These are phyloP conservation scores for Sindora glabra DNA, from an alignment of 306 rosid genomes.

Conservation along the genomic window DNA sequence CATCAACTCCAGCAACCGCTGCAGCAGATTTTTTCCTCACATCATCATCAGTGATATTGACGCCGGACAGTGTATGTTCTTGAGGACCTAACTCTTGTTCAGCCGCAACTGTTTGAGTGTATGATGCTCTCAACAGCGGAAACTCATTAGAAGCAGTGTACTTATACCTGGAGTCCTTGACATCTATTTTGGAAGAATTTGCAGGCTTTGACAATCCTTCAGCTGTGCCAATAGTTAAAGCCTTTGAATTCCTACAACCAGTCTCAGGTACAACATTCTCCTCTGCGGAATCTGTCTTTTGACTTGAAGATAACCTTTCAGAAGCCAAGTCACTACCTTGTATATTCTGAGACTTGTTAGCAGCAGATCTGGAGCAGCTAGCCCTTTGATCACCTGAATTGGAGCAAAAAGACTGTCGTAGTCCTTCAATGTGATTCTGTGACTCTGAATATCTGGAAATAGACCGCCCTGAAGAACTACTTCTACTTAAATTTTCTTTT, in stretches of 20 bases:
- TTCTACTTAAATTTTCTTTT: constrained; percentile 11
- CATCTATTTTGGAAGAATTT: constrained; percentile 24
- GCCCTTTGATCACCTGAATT: constrained; percentile 3
- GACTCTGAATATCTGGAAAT: constrained; percentile 10
- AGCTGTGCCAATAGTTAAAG: constrained; percentile 13
- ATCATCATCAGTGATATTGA: constrained; percentile 5
- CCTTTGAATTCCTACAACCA: constrained; percentile 28
- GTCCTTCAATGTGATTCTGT: background rate
- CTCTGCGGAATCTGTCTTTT: constrained; percentile 17
- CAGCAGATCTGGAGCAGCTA: background rate
- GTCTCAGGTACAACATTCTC: constrained; percentile 16
- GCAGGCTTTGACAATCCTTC: constrained; percentile 19
- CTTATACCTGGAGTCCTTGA: background rate
- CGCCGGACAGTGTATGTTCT: constrained; percentile 18
- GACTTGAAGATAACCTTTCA: constrained; percentile 22
- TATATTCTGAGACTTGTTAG: constrained; percentile 18
- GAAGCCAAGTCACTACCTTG: constrained; percentile 12
- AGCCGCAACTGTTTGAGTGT: constrained; percentile 5
- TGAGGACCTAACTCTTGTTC: constrained; percentile 20
- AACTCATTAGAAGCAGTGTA: constrained; percentile 9
- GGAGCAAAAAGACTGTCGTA: constrained; percentile 7
- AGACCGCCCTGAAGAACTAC: constrained; percentile 10
- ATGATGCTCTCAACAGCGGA: constrained; percentile 16
- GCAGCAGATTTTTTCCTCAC: constrained; percentile 24
- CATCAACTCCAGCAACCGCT: constrained; percentile 17